Base-by-base conservation (phyloP, 768 basidiomycete genomes). In the Dioszegia crocea region DNA sequence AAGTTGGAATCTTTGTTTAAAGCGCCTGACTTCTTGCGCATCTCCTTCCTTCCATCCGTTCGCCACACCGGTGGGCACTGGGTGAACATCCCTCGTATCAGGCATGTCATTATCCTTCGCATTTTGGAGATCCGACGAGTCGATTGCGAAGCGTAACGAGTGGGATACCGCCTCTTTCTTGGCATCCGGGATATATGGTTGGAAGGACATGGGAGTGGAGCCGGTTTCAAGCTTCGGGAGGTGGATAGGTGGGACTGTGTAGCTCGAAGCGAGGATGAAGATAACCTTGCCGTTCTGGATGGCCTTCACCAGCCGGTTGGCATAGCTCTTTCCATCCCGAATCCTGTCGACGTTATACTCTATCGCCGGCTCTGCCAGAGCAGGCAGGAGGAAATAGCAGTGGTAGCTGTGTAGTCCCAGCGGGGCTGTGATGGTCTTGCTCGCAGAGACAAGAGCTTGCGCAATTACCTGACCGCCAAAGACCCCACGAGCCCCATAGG, bases 391-490 rank as follows among this genome's bases (percentile, higher is more conserved):
- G 56, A 76, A 76, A 51, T 74, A 75, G 36, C 73, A 74, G 56
- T 76, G 75, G 38, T 68, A 64, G 53, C 65, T 67, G 57, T 76
- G 71, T 6, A 75, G 62, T 1, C 70, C 68, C 11, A 71, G 51
- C 12, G 48, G 51, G 8, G 53, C 11, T 10, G 54, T 39, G 11
- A 76, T 44, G 4, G 75, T 76, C 29, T 56, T 26, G 14, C 61
- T 51, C 17, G 73, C 67, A 24, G 77, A 73, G 10, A 60, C 44
- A 21, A 78, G 64, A 5, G 73, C 70, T 50, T 75, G 73, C 0
- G 64, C 76, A 39, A 78, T 70, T 49, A 78, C 76, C 64, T 78
- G 77, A 6, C 77, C 77, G 26, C 77, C 77, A 47, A 76, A 78
- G 1, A 73, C 74, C 1, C 76, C 76, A 31, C 75, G 60, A 19